A percentile compares a stretch with the other conserved stretches of the same genome.
These are phyloP conservation scores for Hypoxylon cercidicola DNA, from an alignment of 495 filamentous ascomycete species.

Conservation along the genomic window DNA sequence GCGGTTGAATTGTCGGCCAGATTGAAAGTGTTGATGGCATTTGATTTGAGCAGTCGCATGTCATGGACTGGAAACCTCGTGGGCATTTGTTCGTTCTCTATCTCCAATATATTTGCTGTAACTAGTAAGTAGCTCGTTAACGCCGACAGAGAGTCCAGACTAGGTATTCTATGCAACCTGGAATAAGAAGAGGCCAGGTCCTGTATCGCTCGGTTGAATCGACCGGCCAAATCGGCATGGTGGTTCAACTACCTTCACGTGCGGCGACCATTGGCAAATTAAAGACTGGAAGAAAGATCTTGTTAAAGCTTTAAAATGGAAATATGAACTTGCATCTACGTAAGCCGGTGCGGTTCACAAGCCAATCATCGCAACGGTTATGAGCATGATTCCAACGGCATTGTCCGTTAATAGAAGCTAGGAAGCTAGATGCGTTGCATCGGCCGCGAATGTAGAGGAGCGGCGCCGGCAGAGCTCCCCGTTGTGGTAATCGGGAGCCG, in stretches of 20 bases:
- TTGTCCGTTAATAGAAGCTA: conserved; percentile 22
- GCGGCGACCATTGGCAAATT: conserved; percentile 21
- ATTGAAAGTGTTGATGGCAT: too few species aligned
- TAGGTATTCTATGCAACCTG: not conserved
- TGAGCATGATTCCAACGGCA: conserved; percentile 24
- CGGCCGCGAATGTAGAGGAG: conserved; percentile 7
- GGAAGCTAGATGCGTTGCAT: conserved; percentile 33
- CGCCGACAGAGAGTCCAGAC: not conserved
- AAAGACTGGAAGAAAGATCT: conserved; percentile 3
- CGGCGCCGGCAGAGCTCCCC: conserved; percentile 30
- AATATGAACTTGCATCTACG: not conserved
- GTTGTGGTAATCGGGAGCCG: conserved; percentile 36
- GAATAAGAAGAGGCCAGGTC: conserved; percentile 1
- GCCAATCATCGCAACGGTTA: conserved; percentile 23
- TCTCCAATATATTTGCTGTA: too few species aligned
- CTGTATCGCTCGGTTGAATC: conserved; percentile 5
- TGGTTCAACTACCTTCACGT: conserved; percentile 12
- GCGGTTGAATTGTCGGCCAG: too few species aligned
- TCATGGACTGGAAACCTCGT: too few species aligned
- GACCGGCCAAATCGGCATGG: not conserved
- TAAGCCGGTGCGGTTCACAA: not conserved
- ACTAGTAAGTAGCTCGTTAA: too few species aligned
- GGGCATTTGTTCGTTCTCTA: too few species aligned
- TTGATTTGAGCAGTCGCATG: too few species aligned
- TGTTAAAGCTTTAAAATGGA: not conserved